A percentile compares a stretch with the other conserved stretches of the same genome.
These are phyloP conservation scores for Boletellus dicymbophilus DNA, from an alignment of 1,284 basidiomycete genomes.

Conservation along the genomic window DNA sequence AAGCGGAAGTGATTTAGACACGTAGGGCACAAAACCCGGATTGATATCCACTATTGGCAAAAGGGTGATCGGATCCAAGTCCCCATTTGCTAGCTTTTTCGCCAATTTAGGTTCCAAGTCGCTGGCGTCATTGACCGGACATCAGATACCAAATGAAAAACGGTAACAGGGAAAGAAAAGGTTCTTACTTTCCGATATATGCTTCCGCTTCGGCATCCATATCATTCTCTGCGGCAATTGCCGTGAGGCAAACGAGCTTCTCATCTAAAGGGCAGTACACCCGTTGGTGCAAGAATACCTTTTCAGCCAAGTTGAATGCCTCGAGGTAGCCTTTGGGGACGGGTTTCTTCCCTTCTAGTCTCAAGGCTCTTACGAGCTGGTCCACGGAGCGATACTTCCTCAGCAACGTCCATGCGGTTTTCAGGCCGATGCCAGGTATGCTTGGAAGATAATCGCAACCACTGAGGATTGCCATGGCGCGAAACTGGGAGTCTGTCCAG, in stretches of 20 bases:
- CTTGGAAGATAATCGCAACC: slow-evolving; percentile 98
- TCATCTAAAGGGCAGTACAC: slow-evolving; percentile 82
- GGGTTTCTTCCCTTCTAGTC: slow-evolving; percentile 82
- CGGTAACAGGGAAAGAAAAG: slow-evolving; percentile 5
- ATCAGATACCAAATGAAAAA: slow-evolving; percentile 7
- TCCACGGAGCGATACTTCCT: slow-evolving; percentile 87
- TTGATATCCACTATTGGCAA: slow-evolving; percentile 81
- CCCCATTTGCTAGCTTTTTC: slow-evolving; percentile 71
- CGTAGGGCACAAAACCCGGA: slow-evolving; percentile 62
- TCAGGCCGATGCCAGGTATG: slow-evolving; percentile 91
- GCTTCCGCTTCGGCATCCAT: slow-evolving; percentile 66
- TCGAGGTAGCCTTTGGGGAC: slow-evolving; percentile 80
- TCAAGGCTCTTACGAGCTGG: slow-evolving; percentile 79
- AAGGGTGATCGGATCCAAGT: slow-evolving; percentile 76
- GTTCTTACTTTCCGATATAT: slow-evolving; percentile 74
- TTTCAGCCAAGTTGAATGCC: slow-evolving; percentile 81
- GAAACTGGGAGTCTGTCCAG: slow-evolving; percentile 90
- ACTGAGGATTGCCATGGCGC: slow-evolving; percentile 95
- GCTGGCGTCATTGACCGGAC: slow-evolving; percentile 36
- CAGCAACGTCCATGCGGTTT: slow-evolving; percentile 88
- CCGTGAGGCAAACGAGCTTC: slow-evolving; percentile 70
- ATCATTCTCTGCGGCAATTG: slow-evolving; percentile 49
- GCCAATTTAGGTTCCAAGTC: slow-evolving; percentile 60
- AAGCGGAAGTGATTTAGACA: slow-evolving; percentile 39
- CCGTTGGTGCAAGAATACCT: slow-evolving; percentile 92